A percentile compares a stretch with the other conserved stretches of the same genome.
Evolutionary conservation across 2,329 filamentous ascomycete genomes (phyloP).

Genomic region (Pestalotiopsis sp.): DNA sequence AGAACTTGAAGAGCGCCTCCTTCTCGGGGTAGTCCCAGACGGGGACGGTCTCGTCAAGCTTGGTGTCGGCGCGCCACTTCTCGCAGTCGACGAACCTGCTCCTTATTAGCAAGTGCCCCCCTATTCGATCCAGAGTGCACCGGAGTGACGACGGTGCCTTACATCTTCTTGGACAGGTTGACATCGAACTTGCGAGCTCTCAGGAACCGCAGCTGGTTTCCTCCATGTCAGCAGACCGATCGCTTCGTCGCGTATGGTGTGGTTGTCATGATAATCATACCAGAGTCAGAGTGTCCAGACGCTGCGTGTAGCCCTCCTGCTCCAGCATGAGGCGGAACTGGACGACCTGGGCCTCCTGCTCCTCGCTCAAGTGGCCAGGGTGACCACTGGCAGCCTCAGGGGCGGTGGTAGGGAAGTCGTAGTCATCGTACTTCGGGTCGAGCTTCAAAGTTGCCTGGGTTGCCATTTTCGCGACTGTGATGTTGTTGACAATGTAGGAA

Average conservation of each 20-base stretch:
- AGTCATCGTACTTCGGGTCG: slow-evolving; percentile 93
- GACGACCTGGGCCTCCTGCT: slow-evolving; percentile 86
- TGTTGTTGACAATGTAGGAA: slow-evolving; percentile 1
- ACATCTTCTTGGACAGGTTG: slow-evolving; percentile 83
- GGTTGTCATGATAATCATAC: slow-evolving; percentile 46
- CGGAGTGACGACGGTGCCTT: slow-evolving; percentile 38
- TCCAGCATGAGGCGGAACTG: slow-evolving; percentile 87
- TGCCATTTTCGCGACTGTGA: slow-evolving; percentile 11
- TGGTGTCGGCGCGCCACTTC: slow-evolving; percentile 85
- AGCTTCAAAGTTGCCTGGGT: slow-evolving; percentile 48
- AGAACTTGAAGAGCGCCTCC: slow-evolving; percentile 80
- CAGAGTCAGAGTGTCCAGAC: slow-evolving; percentile 89
- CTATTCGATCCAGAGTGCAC: background rate
- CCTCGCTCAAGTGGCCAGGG: slow-evolving; percentile 80
- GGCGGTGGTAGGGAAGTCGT: slow-evolving; percentile 84
- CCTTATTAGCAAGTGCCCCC: background rate
- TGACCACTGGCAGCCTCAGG: slow-evolving; percentile 73
- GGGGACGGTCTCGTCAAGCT: slow-evolving; percentile 77
- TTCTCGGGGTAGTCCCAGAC: slow-evolving; percentile 89
- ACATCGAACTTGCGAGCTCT: slow-evolving; percentile 96
- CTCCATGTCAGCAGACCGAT: background rate
- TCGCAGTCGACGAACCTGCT: slow-evolving; percentile 86
- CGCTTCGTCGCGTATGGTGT: background rate
- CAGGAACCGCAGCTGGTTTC: slow-evolving; percentile 75
- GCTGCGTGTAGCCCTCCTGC: slow-evolving; percentile 75